These are phyloP conservation scores for Suillus fuscotomentosus DNA, from an alignment of 768 basidiomycete genomes.

Conservation along the genomic window DNA sequence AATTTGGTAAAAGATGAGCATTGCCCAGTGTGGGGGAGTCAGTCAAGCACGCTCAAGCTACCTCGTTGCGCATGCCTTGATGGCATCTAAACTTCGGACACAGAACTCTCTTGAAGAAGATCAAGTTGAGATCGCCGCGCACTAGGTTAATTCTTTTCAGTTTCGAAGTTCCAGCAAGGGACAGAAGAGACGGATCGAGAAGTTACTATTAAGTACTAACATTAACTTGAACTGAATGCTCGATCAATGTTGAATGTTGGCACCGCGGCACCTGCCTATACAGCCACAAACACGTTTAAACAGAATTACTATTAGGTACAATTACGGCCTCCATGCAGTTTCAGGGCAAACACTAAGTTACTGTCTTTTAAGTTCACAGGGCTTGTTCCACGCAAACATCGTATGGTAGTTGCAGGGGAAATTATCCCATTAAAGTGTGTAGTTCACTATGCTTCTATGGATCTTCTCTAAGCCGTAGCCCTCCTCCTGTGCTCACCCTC, in stretches of 20 bases:
- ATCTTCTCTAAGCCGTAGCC: constrained; percentile 39
- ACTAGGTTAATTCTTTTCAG: constrained; percentile 21
- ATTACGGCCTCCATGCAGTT: constrained; percentile 4
- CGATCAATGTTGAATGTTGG: neutral
- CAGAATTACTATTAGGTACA: constrained; percentile 3
- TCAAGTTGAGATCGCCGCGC: constrained; percentile 28
- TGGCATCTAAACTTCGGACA: constrained; percentile 13
- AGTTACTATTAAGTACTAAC: constrained; percentile 2
- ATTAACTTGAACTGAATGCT: neutral
- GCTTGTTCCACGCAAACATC: constrained; percentile 2
- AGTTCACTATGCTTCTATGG: constrained; percentile 30
- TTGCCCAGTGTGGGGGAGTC: constrained; percentile 10
- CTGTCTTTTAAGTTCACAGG: constrained; percentile 1
- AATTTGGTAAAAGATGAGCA: constrained; percentile 12
- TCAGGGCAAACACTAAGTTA: constrained; percentile 5
- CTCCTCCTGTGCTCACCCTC: constrained; percentile 47
- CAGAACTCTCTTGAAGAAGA: constrained; percentile 17
- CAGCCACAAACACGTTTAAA: constrained; percentile 5
- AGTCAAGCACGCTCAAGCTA: constrained; percentile 1
- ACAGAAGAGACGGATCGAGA: constrained; percentile 9
- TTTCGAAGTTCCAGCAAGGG: constrained; percentile 12
- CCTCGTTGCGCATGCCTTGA: constrained; percentile 13
- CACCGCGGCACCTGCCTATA: constrained; percentile 1
- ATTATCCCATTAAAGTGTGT: constrained; percentile 12
- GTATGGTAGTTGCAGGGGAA: constrained; percentile 3